These are phyloP conservation scores for Fomitopsis serialis DNA, from an alignment of 768 basidiomycete genomes.

Conservation along the genomic window DNA sequence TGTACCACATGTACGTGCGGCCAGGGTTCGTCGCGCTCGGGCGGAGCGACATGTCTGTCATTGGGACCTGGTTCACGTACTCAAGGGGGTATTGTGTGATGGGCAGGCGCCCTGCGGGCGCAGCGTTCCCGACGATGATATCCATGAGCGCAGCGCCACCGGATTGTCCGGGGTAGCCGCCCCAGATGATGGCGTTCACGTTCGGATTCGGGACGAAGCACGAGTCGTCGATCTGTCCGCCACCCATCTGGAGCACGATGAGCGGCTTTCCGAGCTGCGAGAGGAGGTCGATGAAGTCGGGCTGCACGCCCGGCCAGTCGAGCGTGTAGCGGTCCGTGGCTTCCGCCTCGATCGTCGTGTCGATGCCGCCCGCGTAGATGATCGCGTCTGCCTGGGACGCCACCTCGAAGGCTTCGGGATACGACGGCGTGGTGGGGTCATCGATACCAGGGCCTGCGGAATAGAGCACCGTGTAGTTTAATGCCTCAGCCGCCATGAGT, in stretches of 20 bases:
- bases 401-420: conserved; percentile 46
- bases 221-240: conserved; percentile 49
- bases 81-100: conserved; percentile 48
- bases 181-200: conserved; percentile 54
- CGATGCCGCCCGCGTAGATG: conserved; percentile 51
- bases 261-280: conserved; percentile 44
- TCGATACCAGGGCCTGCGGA: conserved; percentile 37
- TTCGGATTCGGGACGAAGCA: conserved; percentile 25
- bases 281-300: conserved; percentile 42
- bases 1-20: conserved; percentile 56
- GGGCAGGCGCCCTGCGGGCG: conserved; percentile 51
- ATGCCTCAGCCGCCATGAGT: conserved; percentile 39
- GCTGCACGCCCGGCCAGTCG: conserved; percentile 52
- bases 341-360: conserved; percentile 44
- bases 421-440: conserved; percentile 26
- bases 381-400: conserved; percentile 44
- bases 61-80: conserved; percentile 42
- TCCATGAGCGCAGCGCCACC: conserved; percentile 51
- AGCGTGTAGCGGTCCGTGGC: conserved; percentile 41
- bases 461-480: conserved; percentile 42
- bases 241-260: conserved; percentile 50
- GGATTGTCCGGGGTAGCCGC: conserved; percentile 51
- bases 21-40: conserved; percentile 45
- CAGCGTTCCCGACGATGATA: conserved; percentile 43
- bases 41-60: conserved; percentile 56